A percentile compares a stretch with the other conserved stretches of the same genome.
Evolutionary conservation across 2,329 filamentous ascomycete genomes (phyloP).

Genomic region (Cladosporium sp.): DNA sequence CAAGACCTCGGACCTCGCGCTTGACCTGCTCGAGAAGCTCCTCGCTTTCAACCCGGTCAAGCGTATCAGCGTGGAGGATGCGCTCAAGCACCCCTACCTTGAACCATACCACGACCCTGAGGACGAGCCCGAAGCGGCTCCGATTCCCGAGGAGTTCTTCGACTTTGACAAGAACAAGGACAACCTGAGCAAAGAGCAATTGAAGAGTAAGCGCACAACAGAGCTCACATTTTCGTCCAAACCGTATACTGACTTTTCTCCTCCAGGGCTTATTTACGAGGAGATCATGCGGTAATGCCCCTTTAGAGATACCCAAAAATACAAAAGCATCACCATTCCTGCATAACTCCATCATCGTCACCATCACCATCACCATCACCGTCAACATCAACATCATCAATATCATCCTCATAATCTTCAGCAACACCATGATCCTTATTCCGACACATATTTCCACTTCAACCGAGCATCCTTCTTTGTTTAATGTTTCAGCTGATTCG

Average conservation of each 20-base stretch:
- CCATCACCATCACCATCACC: not conserved
- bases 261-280: conserved; percentile 78
- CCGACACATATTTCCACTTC: conserved; percentile 14
- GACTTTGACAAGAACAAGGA: conserved; percentile 99
- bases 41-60: conserved; percentile 98
- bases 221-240: conserved; percentile 21
- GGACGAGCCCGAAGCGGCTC: conserved; percentile 92
- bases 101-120: conserved; percentile 99
- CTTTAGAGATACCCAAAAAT: conserved; percentile 15
- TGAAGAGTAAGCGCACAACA: conserved; percentile 63
- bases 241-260: not conserved
- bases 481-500: no score
- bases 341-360: not conserved
- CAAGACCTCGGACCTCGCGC: conserved; percentile 94
- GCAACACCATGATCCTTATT: not conserved
- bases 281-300: conserved; percentile 75
- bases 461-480: no score
- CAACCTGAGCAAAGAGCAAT: conserved; percentile 92
- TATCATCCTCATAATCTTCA: not conserved
- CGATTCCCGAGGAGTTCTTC: conserved; percentile 98
- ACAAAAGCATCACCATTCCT: conserved; percentile 14
- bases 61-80: conserved; percentile 96
- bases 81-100: conserved; percentile 93
- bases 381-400: not conserved
- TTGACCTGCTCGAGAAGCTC: conserved; percentile 92